Evolutionary conservation across 805 yeast genomes (phyloP), one percentile per base, ranked within the genome.

Genomic region (Tetrapisispora arboricola): DNA sequence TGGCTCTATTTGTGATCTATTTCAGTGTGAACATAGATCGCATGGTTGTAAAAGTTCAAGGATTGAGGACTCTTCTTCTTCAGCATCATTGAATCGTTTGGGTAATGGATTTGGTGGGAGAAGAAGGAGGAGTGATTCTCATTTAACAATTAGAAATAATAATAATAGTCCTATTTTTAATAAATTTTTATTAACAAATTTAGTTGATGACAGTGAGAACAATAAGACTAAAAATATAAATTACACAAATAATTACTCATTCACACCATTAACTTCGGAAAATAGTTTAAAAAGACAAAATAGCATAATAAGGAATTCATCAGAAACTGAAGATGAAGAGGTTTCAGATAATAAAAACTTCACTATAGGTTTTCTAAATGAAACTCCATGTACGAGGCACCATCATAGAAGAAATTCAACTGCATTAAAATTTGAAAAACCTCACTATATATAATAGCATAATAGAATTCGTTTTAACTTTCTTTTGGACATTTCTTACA

Each of bases 391-490:
- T 42, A 39, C 43, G 18, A 52, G 56, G 32, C 63, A 59, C 43
- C 65, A 60, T 39, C 65, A 58, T 36, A 50, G 61, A 44, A 54
- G 61, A 43, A 54, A 54, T 21, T 55, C 60, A 1, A 43, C 48
- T 5, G 60, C 60, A 16, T 44, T 55, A n/a, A 54, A 49, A 38
- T 57, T 57, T 36, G 43, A 50, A 34, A 52, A 54, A 40, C 53
- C 57, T 12, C 22, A 36, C 6, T 39, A 39, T 19, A 29, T 33
- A 17, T 39, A 7, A 27, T n/a, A 36, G 6, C 6, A 20, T 27
- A 9, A 27, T 9, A 27, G 6, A 22, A n/a, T n/a, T n/a, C n/a
- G n/a, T n/a, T n/a, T n/a, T n/a, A n/a, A n/a, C n/a, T n/a, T n/a
- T n/a, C n/a, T n/a, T n/a, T n/a, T n/a, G n/a, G n/a, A n/a, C n/a